These are phyloP conservation scores for Diaporthe aspalathi DNA, from an alignment of 2,329 filamentous ascomycete species.

Conservation along the genomic window DNA sequence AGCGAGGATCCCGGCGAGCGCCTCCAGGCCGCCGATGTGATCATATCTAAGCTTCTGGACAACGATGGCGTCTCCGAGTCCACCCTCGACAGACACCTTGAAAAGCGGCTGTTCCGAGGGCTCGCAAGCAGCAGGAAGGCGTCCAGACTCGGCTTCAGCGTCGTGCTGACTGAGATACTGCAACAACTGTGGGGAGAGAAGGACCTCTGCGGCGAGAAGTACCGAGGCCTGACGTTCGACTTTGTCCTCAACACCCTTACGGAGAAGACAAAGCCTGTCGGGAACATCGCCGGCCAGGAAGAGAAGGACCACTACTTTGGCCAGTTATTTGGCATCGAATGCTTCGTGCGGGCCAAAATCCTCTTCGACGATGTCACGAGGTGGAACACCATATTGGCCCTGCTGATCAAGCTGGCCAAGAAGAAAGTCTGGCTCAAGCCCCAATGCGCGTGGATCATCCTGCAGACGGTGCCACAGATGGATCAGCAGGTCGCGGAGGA, in stretches of 20 bases:
- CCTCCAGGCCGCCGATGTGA: slow-evolving; percentile 68
- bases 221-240: slow-evolving; percentile 66
- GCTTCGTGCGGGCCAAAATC: slow-evolving; percentile 82
- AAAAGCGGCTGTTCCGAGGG: slow-evolving; percentile 82
- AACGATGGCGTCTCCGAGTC: slow-evolving; percentile 62
- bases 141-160: slow-evolving; percentile 87
- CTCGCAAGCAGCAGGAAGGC: slow-evolving; percentile 91
- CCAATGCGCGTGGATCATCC: slow-evolving; percentile 86
- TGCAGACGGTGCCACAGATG: slow-evolving; percentile 76
- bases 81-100: slow-evolving; percentile 68
- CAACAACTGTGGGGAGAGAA: slow-evolving; percentile 73
- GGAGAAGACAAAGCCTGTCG: slow-evolving; percentile 65
- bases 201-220: slow-evolving; percentile 58
- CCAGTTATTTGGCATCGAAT: slow-evolving; percentile 86
- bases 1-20: slow-evolving; percentile 69
- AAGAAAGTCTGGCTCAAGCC: slow-evolving; percentile 91
- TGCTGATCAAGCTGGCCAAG: slow-evolving; percentile 78
- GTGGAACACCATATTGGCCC: slow-evolving; percentile 77
- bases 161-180: slow-evolving; percentile 86
- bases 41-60: slow-evolving; percentile 66
- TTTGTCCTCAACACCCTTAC: slow-evolving; percentile 64
- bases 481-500: slow-evolving; percentile 67
- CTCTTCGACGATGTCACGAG: slow-evolving; percentile 70
- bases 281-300: slow-evolving; percentile 74
- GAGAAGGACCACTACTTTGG: slow-evolving; percentile 88